A percentile compares a stretch with the other conserved stretches of the same genome.
phyloP scores from a whole-genome alignment of 768 basidiomycete genomes.

The Baorangia bicolor region DNA sequence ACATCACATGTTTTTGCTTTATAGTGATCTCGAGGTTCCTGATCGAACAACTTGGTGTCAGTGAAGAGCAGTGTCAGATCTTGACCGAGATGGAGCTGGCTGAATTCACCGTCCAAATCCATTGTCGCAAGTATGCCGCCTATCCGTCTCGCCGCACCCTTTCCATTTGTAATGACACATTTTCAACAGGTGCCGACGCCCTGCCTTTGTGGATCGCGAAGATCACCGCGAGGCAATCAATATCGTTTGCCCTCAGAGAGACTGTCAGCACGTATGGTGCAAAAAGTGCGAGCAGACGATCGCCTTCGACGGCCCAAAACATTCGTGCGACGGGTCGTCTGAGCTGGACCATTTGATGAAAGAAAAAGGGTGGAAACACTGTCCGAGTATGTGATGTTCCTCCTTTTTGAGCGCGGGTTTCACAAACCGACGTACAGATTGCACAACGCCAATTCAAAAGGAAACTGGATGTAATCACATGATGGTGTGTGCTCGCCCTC shows the following conservation, averaged over 20 bases:
- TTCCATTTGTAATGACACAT: not conserved
- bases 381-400: conserved; percentile 46
- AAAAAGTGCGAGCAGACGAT: conserved; percentile 52
- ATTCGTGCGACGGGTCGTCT: conserved; percentile 58
- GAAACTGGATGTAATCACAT: conserved; percentile 58
- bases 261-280: conserved; percentile 58
- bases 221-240: conserved; percentile 42
- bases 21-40: conserved; percentile 41
- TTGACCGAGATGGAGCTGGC: conserved; percentile 49
- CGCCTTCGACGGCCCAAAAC: conserved; percentile 36
- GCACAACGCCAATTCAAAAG: conserved; percentile 50
- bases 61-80: conserved; percentile 38
- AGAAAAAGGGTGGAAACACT: conserved; percentile 60
- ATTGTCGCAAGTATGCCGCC: conserved; percentile 48
- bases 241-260: conserved; percentile 48
- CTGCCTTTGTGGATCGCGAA: conserved; percentile 48
- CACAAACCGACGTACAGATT: conserved; percentile 30
- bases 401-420: not conserved
- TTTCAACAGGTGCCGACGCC: conserved; percentile 45
- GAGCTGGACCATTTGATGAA: conserved; percentile 55
- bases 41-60: conserved; percentile 47
- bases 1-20: not conserved
- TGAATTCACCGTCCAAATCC: conserved; percentile 41
- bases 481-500: conserved; percentile 35
- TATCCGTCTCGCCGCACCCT: not conserved